These are phyloP conservation scores for Akanthomyces muscarius DNA, from an alignment of 2,329 filamentous ascomycete species.

Conservation along the genomic window DNA sequence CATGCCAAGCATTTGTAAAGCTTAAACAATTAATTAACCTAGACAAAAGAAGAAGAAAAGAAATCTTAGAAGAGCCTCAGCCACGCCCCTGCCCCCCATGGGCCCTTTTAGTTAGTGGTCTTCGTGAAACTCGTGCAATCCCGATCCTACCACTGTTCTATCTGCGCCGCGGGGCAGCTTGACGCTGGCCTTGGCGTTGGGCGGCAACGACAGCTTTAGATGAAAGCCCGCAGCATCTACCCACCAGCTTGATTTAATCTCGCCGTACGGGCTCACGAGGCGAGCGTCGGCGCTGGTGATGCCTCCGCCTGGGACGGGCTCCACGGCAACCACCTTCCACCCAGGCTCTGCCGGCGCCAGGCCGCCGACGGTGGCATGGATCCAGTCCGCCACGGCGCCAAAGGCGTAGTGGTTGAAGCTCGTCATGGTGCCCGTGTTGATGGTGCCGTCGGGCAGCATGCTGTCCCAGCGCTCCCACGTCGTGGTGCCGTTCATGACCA, in stretches of 20 bases:
- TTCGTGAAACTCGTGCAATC: constrained; percentile 5
- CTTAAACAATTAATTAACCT: neutral
- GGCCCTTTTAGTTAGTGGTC: neutral
- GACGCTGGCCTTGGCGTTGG: constrained; percentile 7
- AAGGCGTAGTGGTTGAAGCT: constrained; percentile 50
- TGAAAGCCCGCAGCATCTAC: constrained; percentile 23
- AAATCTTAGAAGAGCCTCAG: constrained; percentile 11
- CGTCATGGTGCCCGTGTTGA: constrained; percentile 47
- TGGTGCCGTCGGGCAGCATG: constrained; percentile 38
- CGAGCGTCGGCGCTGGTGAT: constrained; percentile 31
- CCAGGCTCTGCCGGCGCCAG: constrained; percentile 37
- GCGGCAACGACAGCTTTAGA: constrained; percentile 22
- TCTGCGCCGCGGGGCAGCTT: neutral
- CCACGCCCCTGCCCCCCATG: neutral
- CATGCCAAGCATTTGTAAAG: constrained; percentile 3
- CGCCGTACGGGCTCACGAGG: constrained; percentile 32
- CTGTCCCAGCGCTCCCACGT: constrained; percentile 51
- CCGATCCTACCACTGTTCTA: neutral
- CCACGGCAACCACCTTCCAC: constrained; percentile 36
- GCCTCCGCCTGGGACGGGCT: constrained; percentile 33
- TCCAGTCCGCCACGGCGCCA: constrained; percentile 45
- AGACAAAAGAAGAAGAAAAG: neutral
- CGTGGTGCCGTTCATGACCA: constrained; percentile 43
- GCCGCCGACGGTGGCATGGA: constrained; percentile 41
- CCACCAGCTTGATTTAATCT: constrained; percentile 27